Evolutionary conservation across 2,329 filamentous ascomycete genomes (phyloP).

Genomic region (Phialophora tarda): DNA sequence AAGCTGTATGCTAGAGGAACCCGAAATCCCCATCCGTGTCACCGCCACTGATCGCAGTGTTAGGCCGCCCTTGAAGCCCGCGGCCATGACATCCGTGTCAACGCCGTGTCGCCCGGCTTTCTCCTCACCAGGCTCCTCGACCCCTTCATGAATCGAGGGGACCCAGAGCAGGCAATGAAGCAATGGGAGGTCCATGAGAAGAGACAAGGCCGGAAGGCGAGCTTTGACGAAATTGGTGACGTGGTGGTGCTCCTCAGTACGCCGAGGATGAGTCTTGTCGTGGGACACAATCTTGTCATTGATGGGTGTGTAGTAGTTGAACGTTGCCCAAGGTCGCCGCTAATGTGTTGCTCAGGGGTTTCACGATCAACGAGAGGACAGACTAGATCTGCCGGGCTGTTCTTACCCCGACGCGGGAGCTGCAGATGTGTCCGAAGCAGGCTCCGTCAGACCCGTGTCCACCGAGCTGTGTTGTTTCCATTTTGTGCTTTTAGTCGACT

Average conservation of each 20-base stretch:
- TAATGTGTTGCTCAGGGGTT: constrained; percentile 23
- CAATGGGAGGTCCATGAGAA: constrained; percentile 30
- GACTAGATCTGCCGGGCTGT: constrained; percentile 1
- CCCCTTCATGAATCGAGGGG: constrained; percentile 23
- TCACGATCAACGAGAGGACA: constrained; percentile 34
- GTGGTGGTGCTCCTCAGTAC: constrained; percentile 33
- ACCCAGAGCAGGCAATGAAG: constrained; percentile 13
- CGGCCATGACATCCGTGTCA: constrained; percentile 21
- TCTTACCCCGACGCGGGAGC: not conserved
- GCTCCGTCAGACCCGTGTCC: too few species aligned
- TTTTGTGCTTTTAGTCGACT: not conserved
- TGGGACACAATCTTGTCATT: constrained; percentile 35
- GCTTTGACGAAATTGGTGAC: constrained; percentile 34
- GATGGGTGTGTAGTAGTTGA: constrained; percentile 25
- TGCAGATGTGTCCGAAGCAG: not conserved
- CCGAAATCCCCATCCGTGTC: not conserved
- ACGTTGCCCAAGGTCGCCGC: not conserved
- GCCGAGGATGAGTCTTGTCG: constrained; percentile 34
- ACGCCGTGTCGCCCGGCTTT: constrained; percentile 31
- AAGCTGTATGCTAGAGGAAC: constrained; percentile 23
- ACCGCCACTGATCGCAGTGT: not conserved
- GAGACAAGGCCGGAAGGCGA: constrained; percentile 32
- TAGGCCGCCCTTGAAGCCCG: constrained; percentile 30
- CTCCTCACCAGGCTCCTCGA: constrained; percentile 34
- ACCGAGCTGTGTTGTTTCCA: not conserved